Evolutionary conservation across 352 stramenopile species (phyloP).

Genomic region (Phytophthora colocasiae): DNA sequence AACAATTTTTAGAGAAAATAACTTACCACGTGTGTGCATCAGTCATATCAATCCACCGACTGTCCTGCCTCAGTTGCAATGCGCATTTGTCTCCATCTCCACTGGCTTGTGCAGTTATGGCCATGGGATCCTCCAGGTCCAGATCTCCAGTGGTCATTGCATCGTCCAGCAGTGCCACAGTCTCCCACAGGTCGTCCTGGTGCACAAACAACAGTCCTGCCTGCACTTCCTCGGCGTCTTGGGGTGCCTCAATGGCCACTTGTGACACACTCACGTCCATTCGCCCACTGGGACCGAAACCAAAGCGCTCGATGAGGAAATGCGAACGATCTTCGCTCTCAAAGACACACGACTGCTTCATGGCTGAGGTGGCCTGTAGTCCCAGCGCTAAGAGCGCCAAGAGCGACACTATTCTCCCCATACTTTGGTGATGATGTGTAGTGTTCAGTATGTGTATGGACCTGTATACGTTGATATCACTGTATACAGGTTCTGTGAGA

Average conservation of each 20-base stretch:
- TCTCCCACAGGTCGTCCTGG: slow-evolving; percentile 66
- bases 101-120: background rate
- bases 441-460: too few relatives aligned
- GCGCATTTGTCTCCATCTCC: slow-evolving; percentile 43
- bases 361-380: slow-evolving; percentile 25
- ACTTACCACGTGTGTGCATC: slow-evolving; percentile 58
- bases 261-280: slow-evolving; percentile 78
- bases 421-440: background rate
- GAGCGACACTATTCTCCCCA: background rate
- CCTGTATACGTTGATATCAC: too few relatives aligned
- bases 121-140: slow-evolving; percentile 27
- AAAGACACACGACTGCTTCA: slow-evolving; percentile 87
- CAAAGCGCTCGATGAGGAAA: slow-evolving; percentile 93
- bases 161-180: slow-evolving; percentile 56
- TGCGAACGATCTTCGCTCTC: slow-evolving; percentile 68
- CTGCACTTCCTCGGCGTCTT: slow-evolving; percentile 22
- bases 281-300: slow-evolving; percentile 68
- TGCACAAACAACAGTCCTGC: slow-evolving; percentile 75
- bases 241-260: slow-evolving; percentile 39
- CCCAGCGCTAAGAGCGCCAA: slow-evolving; percentile 10
- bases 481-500: too few relatives aligned
- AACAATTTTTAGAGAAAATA: background rate
- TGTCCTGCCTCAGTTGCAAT: slow-evolving; percentile 55
- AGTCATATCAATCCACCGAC: slow-evolving; percentile 68
- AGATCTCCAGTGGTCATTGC: slow-evolving; percentile 21